Evolutionary conservation across 768 basidiomycete genomes (phyloP).

Genomic region (Mycena epipterygia): DNA sequence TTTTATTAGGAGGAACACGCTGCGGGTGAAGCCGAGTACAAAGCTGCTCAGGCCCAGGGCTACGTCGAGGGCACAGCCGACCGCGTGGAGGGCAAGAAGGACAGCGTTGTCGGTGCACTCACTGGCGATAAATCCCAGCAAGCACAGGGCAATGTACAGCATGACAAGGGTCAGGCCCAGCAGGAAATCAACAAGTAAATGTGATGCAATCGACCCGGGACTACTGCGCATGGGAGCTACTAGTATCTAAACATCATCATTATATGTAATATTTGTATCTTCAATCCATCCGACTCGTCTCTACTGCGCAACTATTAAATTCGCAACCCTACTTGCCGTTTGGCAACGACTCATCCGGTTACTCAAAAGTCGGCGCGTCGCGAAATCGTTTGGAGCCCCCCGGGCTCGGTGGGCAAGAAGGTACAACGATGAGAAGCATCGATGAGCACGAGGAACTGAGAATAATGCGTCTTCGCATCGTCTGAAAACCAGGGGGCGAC

Average conservation of each 20-base stretch:
- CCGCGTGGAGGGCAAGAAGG: conserved; percentile 52
- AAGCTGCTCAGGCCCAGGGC: conserved; percentile 51
- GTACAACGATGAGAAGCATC: too few relatives aligned
- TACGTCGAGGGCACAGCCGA: conserved; percentile 54
- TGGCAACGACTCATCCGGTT: too few relatives aligned
- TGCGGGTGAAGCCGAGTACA: conserved; percentile 52
- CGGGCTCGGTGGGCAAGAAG: too few relatives aligned
- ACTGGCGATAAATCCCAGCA: conserved; percentile 55
- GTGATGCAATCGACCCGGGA: neutral
- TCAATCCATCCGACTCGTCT: neutral
- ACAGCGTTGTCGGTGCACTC: conserved; percentile 51
- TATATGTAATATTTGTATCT: neutral
- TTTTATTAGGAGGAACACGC: conserved; percentile 49
- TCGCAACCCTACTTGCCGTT: too few relatives aligned
- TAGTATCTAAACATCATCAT: neutral
- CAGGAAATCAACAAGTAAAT: conserved; percentile 48
- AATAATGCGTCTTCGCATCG: too few relatives aligned
- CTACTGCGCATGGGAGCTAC: neutral
- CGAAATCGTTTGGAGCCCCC: too few relatives aligned
- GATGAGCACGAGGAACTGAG: too few relatives aligned
- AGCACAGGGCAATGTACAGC: conserved; percentile 56
- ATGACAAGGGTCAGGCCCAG: conserved; percentile 64
- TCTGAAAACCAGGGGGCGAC: too few relatives aligned
- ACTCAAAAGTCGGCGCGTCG: too few relatives aligned
- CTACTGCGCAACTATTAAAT: too few relatives aligned